These are phyloP conservation scores for Monosporascus sp. DNA, from an alignment of 2,329 filamentous ascomycete genomes.

Conservation along the genomic window DNA sequence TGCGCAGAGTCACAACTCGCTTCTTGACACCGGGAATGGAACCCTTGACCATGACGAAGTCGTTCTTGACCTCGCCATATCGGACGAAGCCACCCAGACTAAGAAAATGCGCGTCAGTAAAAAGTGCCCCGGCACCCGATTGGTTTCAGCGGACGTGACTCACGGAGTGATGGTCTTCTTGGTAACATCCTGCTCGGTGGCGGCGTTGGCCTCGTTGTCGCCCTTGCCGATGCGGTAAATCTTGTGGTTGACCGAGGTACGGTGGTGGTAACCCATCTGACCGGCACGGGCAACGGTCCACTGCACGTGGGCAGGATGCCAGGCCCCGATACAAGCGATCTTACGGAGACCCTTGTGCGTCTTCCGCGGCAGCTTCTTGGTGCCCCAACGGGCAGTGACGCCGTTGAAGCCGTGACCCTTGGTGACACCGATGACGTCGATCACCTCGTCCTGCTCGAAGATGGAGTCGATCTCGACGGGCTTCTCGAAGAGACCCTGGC, in stretches of 20 bases:
- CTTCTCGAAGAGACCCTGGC: constrained; percentile 97
- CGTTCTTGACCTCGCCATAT: constrained; percentile 99
- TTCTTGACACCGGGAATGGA: constrained; percentile 98
- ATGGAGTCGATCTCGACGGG: constrained; percentile 85
- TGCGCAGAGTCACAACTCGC: constrained; percentile 97
- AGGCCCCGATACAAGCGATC: constrained; percentile 99
- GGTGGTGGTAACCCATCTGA: constrained; percentile 99
- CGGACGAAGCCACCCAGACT: constrained; percentile 99
- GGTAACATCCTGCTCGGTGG: constrained; percentile 92
- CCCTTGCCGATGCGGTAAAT: constrained; percentile 97
- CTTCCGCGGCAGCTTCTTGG: constrained; percentile 99
- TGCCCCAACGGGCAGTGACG: constrained; percentile 97
- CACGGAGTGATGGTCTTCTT: constrained; percentile 99
- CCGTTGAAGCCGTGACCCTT: constrained; percentile 98
- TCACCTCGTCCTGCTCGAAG: constrained; percentile 99
- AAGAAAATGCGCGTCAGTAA: constrained; percentile 28
- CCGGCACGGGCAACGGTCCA: constrained; percentile 99
- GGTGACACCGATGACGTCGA: constrained; percentile 98
- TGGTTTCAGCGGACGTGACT: constrained; percentile 38
- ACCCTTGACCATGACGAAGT: constrained; percentile 97
- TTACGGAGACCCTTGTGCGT: constrained; percentile 99
- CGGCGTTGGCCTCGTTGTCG: constrained; percentile 82
- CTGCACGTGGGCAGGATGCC: constrained; percentile 99
- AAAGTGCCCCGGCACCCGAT: background rate
- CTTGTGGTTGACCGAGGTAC: constrained; percentile 99